Percentiles rank a stretch among this genome's conserved stretches.
phyloP scores from a whole-genome alignment of 176 grass and related monocot genomes.

The Paspalum vaginatum region DNA sequence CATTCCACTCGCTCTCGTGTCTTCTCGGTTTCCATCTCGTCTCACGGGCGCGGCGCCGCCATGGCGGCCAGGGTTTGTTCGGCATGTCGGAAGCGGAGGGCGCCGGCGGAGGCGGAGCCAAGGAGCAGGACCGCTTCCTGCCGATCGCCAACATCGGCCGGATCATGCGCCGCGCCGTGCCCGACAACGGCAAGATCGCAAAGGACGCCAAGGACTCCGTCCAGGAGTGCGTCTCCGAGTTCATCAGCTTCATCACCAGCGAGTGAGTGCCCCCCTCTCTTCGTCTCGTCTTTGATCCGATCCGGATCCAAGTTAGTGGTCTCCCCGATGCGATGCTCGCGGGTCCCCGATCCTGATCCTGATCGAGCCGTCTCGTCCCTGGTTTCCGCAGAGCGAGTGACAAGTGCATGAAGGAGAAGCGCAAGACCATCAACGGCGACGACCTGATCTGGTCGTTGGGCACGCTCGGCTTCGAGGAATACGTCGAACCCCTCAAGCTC shows the following conservation, averaged over 20 bases:
- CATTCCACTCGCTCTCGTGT: background rate
- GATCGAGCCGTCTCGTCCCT: background rate
- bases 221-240: constrained; percentile 87
- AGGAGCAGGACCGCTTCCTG: constrained; percentile 78
- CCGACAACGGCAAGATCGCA: constrained; percentile 83
- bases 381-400: constrained; percentile 62
- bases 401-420: constrained; percentile 83
- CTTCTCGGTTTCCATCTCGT: background rate
- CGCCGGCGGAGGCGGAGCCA: constrained; percentile 21
- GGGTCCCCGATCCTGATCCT: background rate
- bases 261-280: constrained; percentile 30
- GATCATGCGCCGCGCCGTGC: constrained; percentile 75
- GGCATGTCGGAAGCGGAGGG: constrained; percentile 61
- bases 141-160: constrained; percentile 76
- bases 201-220: constrained; percentile 84
- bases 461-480: constrained; percentile 73
- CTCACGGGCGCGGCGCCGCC: background rate
- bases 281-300: background rate
- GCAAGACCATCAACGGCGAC: constrained; percentile 80
- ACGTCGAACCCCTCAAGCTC: constrained; percentile 71
- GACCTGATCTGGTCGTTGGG: constrained; percentile 72
- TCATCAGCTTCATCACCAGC: constrained; percentile 87
- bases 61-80: background rate
- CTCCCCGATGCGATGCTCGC: too few species aligned
- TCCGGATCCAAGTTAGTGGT: background rate